Evolutionary conservation across 768 basidiomycete species (phyloP), one percentile per base, ranked within the genome.

Genomic region (Agrocybe pediades): DNA sequence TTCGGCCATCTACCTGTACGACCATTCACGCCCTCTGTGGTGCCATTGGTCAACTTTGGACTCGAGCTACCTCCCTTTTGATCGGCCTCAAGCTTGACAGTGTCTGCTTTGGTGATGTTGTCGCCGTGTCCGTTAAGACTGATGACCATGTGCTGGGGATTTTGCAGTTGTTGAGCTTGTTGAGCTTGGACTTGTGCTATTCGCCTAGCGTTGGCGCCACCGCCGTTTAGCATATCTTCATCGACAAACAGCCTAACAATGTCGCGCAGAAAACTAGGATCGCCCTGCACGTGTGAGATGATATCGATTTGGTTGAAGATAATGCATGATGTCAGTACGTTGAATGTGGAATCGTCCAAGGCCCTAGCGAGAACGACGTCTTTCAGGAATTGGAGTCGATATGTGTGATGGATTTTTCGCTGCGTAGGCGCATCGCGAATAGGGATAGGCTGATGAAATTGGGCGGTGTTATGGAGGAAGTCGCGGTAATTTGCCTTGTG

Each of bases 231-330:
- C 69, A 87, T 78, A 53, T 86, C 85, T 54, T 88, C 87, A 58
- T 87, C 84, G 46, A 89, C 84, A 67, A 92, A 91, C 36, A 90
- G 69, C 41, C 76, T 72, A 29, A 96, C 89, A 13, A 98, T 80
- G 44, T 94, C 88, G 27, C 79, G 77, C 29, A 98, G 75, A 67
- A 98, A 90, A 9, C 71, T 66, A 1, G 80, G 80, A 62, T 97
- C 91, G 53, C 79, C 81, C 66, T 94, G 90, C 27, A 98, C 82
- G 65, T 96, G 86, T 45, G 80, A 84, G 64, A 99, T 95, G 65
- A 99, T 98, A 71, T 99, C 97, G 63, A 96, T 94, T 69, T 99
- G 96, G 73, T 98, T 97, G 82, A 95, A 98, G 66, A 98, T 93
- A 69, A 99, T 94, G 72, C 92, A 92, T 1, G 93, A 95, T 71